phyloP scores from a whole-genome alignment of 768 basidiomycete genomes.

The Xerocomellus chrysenteron region DNA sequence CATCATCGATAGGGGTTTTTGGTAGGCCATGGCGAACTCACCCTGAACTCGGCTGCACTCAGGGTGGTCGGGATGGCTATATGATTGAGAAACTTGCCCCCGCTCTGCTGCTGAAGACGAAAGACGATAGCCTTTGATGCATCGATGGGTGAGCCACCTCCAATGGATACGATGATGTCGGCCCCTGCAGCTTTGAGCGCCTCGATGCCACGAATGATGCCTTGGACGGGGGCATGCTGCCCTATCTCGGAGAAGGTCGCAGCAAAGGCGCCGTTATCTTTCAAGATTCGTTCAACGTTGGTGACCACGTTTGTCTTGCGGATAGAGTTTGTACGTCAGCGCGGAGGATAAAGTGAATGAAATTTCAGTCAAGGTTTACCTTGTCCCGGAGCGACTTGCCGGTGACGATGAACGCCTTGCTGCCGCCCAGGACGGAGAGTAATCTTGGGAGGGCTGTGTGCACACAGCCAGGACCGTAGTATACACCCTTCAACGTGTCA shows the following conservation, averaged over 20 bases:
- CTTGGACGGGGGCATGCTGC: slow-evolving; percentile 68
- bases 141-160: slow-evolving; percentile 81
- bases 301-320: slow-evolving; percentile 27
- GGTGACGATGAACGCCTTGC: slow-evolving; percentile 70
- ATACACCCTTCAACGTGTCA: slow-evolving; percentile 63
- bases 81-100: slow-evolving; percentile 54
- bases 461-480: slow-evolving; percentile 71
- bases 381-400: slow-evolving; percentile 67
- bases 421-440: slow-evolving; percentile 50
- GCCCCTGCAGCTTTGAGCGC: slow-evolving; percentile 55
- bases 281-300: slow-evolving; percentile 44
- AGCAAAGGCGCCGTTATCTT: slow-evolving; percentile 56
- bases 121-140: slow-evolving; percentile 73
- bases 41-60: slow-evolving; percentile 75
- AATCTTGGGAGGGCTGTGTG: slow-evolving; percentile 63
- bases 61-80: slow-evolving; percentile 83
- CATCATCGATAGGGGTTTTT: background rate
- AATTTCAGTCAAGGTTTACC: slow-evolving; percentile 30
- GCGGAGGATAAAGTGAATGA: background rate
- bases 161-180: slow-evolving; percentile 70
- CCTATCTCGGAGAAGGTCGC: slow-evolving; percentile 73
- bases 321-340: slow-evolving; percentile 11
- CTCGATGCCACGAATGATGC: slow-evolving; percentile 56
- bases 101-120: slow-evolving; percentile 55
- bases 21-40: slow-evolving; percentile 28